phyloP scores from a whole-genome alignment of 2,329 filamentous ascomycete genomes.

The Cercospora sp. region DNA sequence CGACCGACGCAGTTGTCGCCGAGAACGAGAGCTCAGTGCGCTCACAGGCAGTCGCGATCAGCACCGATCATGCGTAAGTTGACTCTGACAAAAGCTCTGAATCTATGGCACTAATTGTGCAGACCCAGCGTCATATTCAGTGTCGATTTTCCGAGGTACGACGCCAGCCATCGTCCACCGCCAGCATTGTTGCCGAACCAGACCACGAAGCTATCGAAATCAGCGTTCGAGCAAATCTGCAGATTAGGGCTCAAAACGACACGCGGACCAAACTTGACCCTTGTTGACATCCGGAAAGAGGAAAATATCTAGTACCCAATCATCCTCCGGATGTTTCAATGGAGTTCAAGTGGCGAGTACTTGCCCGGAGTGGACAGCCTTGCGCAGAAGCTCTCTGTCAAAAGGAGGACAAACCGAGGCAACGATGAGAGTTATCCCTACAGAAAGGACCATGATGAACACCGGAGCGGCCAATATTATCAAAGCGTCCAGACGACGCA shows the following conservation, averaged over 20 bases:
- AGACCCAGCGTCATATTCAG: background rate
- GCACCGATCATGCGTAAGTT: background rate
- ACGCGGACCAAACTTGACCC: background rate
- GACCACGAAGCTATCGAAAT: background rate
- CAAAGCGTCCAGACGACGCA: background rate
- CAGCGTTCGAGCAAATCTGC: background rate
- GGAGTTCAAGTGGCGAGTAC: background rate
- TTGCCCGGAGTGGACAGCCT: background rate
- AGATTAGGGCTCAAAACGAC: background rate
- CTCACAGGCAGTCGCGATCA: background rate
- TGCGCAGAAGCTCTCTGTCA: background rate
- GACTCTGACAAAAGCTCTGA: background rate
- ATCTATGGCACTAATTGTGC: background rate
- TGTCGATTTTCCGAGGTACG: background rate
- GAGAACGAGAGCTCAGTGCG: background rate
- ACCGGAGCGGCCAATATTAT: background rate
- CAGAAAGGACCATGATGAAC: background rate
- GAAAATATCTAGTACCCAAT: background rate
- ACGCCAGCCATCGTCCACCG: background rate
- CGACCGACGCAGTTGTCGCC: background rate
- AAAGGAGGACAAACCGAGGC: background rate
- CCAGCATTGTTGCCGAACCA: background rate
- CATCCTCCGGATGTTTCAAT: background rate
- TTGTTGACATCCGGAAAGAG: background rate
- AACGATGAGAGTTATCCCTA: background rate